These are phyloP conservation scores for Globisporangium polare DNA, from an alignment of 352 stramenopile species.

Conservation along the genomic window DNA sequence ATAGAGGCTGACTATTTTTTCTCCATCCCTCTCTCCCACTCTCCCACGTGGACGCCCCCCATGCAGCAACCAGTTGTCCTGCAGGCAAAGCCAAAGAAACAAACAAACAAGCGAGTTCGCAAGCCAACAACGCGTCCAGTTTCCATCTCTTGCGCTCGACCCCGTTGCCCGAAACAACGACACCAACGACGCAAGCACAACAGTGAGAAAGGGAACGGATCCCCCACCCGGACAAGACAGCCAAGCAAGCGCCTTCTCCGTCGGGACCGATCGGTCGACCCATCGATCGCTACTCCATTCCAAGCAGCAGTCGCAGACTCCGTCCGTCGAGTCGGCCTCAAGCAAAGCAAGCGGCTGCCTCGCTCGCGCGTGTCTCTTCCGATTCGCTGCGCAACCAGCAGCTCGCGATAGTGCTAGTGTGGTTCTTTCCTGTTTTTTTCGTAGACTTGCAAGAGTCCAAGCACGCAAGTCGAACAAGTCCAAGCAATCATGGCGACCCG, in stretches of 20 bases:
- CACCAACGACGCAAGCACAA: background rate
- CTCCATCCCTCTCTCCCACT: conserved; percentile 5
- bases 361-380: background rate
- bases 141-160: conserved; percentile 5
- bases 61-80: conserved; percentile 5
- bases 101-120: background rate
- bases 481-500: conserved; percentile 11
- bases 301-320: background rate
- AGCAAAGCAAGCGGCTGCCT: no score
- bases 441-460: background rate
- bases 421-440: background rate
- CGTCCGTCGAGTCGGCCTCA: no score
- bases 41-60: background rate
- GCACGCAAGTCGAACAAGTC: background rate
- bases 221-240: background rate
- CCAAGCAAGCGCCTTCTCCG: background rate
- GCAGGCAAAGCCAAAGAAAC: background rate
- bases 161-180: background rate
- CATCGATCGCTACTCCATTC: background rate
- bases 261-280: background rate
- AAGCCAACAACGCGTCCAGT: background rate
- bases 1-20: conserved; percentile 7
- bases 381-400: no score
- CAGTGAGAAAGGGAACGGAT: background rate
- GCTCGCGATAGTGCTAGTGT: background rate